phyloP scores from a whole-genome alignment of 805 yeast genomes.

The Kluyveromyces wickerhamii region DNA sequence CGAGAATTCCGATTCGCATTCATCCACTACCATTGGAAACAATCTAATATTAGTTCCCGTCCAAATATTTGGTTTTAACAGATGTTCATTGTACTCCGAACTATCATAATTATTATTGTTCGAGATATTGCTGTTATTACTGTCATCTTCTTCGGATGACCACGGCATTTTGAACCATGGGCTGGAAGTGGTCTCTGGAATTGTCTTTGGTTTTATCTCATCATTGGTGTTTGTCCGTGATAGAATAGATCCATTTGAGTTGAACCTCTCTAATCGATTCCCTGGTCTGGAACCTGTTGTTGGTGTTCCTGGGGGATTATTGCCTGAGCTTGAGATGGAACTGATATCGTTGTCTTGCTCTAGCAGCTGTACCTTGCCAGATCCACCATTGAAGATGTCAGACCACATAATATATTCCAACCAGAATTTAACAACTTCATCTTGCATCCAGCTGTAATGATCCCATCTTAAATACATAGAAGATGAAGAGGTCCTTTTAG shows the following conservation, averaged over 20 bases:
- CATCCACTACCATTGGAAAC: conserved; percentile 39
- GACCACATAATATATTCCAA: conserved; percentile 22
- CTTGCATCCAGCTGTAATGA: background rate
- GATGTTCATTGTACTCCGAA: conserved; percentile 11
- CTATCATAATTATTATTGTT: conserved; percentile 4
- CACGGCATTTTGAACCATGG: conserved; percentile 5
- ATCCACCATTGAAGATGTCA: conserved; percentile 19
- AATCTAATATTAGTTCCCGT: conserved; percentile 40
- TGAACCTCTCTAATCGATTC: conserved; percentile 20
- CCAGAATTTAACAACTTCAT: conserved; percentile 18
- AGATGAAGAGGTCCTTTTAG: background rate
- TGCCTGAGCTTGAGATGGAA: background rate
- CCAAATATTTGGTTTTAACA: conserved; percentile 43
- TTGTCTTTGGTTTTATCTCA: conserved; percentile 1
- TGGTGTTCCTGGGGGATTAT: conserved; percentile 4
- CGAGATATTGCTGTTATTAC: conserved; percentile 6
- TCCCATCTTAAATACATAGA: background rate
- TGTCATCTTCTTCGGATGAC: conserved; percentile 3
- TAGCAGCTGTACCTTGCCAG: conserved; percentile 1
- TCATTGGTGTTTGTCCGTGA: conserved; percentile 25
- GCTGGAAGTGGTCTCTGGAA: background rate
- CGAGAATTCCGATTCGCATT: conserved; percentile 33
- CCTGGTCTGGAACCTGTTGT: conserved; percentile 9
- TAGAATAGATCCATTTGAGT: conserved; percentile 22
- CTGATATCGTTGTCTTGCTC: background rate